Percentiles rank a stretch among this genome's conserved stretches.
These are phyloP conservation scores for Trichoderma hamatum DNA, from an alignment of 2,329 filamentous ascomycete genomes.

Conservation along the genomic window DNA sequence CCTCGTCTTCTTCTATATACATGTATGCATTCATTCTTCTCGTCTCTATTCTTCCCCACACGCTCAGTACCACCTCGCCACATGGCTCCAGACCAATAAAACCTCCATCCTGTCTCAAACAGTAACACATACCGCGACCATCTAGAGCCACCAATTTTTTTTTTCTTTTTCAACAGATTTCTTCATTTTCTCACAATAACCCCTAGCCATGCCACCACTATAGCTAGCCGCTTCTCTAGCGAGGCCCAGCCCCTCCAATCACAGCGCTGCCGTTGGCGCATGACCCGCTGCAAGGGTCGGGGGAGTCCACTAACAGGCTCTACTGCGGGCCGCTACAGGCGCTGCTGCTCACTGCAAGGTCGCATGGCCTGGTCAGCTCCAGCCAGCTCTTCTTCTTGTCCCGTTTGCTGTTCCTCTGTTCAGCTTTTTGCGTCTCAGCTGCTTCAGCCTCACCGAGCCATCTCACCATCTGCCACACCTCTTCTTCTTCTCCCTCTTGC, in stretches of 20 bases:
- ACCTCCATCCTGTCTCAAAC: background rate
- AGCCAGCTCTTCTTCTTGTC: background rate
- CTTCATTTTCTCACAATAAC: background rate
- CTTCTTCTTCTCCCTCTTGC: background rate
- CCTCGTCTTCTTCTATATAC: background rate
- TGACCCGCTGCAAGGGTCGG: constrained; percentile 11
- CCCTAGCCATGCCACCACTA: background rate
- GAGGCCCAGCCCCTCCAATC: constrained; percentile 2
- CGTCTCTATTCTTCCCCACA: background rate
- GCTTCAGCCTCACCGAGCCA: background rate
- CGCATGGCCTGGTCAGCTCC: background rate
- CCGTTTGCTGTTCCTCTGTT: background rate
- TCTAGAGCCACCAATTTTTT: background rate
- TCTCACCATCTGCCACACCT: background rate
- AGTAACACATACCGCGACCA: background rate
- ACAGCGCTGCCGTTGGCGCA: background rate
- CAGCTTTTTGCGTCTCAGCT: background rate
- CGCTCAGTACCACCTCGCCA: constrained; percentile 6
- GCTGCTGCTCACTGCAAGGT: constrained; percentile 5
- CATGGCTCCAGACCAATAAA: background rate
- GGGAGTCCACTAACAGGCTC: background rate
- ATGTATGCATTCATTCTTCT: background rate
- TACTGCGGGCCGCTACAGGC: constrained; percentile 4
- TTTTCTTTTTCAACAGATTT: background rate
- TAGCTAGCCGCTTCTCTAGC: background rate